Percentiles rank a stretch among this genome's conserved stretches.
Evolutionary conservation across 495 filamentous ascomycete species (phyloP).

Genomic region (Talaromyces thailandensis): DNA sequence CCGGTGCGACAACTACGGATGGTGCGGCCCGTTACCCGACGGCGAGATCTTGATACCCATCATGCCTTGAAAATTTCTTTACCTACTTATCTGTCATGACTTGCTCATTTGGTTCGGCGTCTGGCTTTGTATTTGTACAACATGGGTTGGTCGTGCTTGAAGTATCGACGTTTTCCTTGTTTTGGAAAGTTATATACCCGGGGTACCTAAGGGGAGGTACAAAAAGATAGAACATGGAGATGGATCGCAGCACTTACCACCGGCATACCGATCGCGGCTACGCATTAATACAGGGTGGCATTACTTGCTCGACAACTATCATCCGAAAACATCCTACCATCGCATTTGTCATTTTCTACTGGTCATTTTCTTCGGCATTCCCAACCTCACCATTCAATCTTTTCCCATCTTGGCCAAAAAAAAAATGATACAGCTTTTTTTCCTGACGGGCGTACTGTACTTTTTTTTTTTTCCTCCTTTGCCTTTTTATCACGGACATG

Average conservation of each 20-base stretch:
- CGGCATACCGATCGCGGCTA: background rate
- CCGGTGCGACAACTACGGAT: conserved; percentile 34
- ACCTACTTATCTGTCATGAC: background rate
- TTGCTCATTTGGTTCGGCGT: background rate
- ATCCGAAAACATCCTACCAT: background rate
- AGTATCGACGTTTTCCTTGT: background rate
- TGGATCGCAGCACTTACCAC: background rate
- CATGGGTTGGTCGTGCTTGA: background rate
- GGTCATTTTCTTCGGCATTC: background rate
- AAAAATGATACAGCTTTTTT: background rate
- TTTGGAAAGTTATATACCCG: background rate
- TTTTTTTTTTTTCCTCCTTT: background rate
- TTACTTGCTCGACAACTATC: background rate
- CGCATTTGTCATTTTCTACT: background rate
- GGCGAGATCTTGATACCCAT: conserved; percentile 7
- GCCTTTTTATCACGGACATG: background rate
- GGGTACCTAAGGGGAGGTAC: background rate
- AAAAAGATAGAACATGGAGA: background rate
- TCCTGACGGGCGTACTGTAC: background rate
- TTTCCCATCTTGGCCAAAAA: background rate
- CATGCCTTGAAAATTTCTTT: conserved; percentile 3
- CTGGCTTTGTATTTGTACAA: conserved; percentile 1
- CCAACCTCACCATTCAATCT: background rate
- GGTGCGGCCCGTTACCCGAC: conserved; percentile 28
- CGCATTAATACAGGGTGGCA: background rate